These are phyloP conservation scores for Paralagenidium karlingii DNA, from an alignment of 352 stramenopile species.

Conservation along the genomic window DNA sequence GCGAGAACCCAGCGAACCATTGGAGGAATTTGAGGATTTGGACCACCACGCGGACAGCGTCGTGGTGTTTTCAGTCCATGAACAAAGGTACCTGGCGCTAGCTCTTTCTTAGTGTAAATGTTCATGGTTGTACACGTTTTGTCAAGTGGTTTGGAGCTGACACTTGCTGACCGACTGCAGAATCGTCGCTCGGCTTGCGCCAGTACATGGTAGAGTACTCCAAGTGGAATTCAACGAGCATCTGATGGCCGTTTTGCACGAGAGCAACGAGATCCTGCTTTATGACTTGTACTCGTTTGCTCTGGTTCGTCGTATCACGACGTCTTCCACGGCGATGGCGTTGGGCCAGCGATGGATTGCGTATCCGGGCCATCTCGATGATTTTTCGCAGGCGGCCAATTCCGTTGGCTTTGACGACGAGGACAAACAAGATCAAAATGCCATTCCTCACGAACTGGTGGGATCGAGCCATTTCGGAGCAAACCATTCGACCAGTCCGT, in stretches of 20 bases:
- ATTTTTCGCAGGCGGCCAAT: not conserved
- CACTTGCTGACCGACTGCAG: no score
- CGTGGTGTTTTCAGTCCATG: no score
- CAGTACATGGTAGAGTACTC: no score
- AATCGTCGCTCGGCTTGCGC: no score
- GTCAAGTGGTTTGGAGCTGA: no score
- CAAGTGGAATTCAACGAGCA: conserved; percentile 45
- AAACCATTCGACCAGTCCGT: conserved; percentile 9
- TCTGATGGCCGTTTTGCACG: conserved; percentile 44
- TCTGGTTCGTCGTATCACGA: conserved; percentile 25
- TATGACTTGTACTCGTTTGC: conserved; percentile 40
- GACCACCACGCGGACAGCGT: no score
- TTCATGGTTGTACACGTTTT: no score
- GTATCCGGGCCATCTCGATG: conserved; percentile 33
- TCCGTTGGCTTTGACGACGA: conserved; percentile 5
- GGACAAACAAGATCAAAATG: conserved; percentile 10
- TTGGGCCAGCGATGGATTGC: conserved; percentile 56
- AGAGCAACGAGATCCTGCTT: conserved; percentile 52
- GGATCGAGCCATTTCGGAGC: no score
- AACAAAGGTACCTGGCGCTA: no score
- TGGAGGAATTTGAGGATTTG: no score
- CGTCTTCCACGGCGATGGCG: conserved; percentile 43
- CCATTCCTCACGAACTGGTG: not conserved
- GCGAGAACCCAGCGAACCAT: no score
- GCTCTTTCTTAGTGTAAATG: no score